phyloP scores from a whole-genome alignment of 1,139 yeast genomes.

The Blastobotrys proliferans region DNA sequence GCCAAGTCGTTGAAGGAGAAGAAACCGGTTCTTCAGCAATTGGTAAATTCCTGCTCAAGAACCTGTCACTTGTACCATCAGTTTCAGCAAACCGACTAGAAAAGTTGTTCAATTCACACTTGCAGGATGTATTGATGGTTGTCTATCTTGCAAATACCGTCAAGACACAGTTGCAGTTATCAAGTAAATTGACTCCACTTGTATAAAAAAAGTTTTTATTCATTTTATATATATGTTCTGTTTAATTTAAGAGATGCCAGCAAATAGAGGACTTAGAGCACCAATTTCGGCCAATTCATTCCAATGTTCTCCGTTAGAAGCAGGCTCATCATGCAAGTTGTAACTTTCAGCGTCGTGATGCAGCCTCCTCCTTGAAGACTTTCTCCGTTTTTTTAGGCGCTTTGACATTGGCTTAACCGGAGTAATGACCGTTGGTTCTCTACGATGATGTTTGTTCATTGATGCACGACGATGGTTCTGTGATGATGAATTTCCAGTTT shows the following conservation, averaged over 20 bases:
- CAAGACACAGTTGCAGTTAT: slow-evolving; percentile 78
- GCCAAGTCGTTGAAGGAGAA: slow-evolving; percentile 41
- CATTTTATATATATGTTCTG: background rate
- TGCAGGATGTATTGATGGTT: slow-evolving; percentile 79
- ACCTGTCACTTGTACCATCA: slow-evolving; percentile 59
- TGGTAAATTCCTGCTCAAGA: slow-evolving; percentile 65
- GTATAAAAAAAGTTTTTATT: slow-evolving; percentile 27
- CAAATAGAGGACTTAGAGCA: slow-evolving; percentile 36
- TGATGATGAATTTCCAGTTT: background rate
- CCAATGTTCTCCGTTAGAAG: slow-evolving; percentile 28
- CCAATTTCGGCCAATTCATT: slow-evolving; percentile 37
- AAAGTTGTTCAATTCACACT: slow-evolving; percentile 62
- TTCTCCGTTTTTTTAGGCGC: slow-evolving; percentile 23
- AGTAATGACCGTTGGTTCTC: slow-evolving; percentile 36
- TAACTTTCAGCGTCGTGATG: slow-evolving; percentile 9
- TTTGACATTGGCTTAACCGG: slow-evolving; percentile 29
- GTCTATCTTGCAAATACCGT: slow-evolving; percentile 82
- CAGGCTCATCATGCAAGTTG: slow-evolving; percentile 28
- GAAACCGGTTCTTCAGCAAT: slow-evolving; percentile 44
- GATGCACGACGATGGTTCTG: slow-evolving; percentile 17
- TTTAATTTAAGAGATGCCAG: slow-evolving; percentile 24
- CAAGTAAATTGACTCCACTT: slow-evolving; percentile 66
- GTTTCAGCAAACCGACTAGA: slow-evolving; percentile 56
- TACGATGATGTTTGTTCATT: slow-evolving; percentile 16
- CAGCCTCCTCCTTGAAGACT: slow-evolving; percentile 7